These are phyloP conservation scores for Agapanthus africanus DNA, from an alignment of 106 monocot genomes.

Conservation along the genomic window DNA sequence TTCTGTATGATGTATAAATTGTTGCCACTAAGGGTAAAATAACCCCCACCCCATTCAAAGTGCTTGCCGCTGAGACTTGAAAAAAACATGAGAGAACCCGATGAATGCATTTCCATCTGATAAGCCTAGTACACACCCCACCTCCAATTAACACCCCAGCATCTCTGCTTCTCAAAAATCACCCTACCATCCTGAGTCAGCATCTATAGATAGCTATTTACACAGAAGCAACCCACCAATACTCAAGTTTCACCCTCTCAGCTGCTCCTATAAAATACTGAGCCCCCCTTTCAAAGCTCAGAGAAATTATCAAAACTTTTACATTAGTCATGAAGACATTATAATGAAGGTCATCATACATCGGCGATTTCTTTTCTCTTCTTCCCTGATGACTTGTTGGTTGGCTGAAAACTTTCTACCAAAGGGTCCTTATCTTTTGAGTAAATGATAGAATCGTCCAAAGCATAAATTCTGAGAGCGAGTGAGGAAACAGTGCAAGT, in stretches of 20 bases:
- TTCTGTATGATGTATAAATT: constrained; percentile 18
- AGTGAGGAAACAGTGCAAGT: constrained; percentile 70
- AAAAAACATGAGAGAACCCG: background rate
- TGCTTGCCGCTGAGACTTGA: background rate
- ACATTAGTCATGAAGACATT: background rate
- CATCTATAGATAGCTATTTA: too few relatives aligned
- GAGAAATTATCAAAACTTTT: constrained; percentile 13
- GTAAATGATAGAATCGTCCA: constrained; percentile 82
- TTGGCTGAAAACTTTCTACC: constrained; percentile 23
- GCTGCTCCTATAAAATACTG: too few relatives aligned
- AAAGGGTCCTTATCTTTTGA: constrained; percentile 34
- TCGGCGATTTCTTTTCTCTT: constrained; percentile 54
- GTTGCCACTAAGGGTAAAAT: background rate
- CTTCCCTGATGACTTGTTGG: constrained; percentile 47
- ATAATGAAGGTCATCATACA: constrained; percentile 15
- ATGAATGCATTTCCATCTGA: too few relatives aligned
- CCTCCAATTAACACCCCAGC: background rate
- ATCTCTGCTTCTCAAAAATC: background rate
- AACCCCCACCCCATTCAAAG: background rate
- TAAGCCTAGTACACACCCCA: background rate
- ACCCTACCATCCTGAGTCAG: constrained; percentile 10
- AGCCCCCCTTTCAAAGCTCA: too few relatives aligned
- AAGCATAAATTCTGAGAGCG: constrained; percentile 66
- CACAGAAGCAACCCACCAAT: background rate
- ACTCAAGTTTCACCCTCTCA: background rate